These are phyloP conservation scores for Diutina sp. DNA, from an alignment of 1,139 yeast genomes.

Conservation along the genomic window DNA sequence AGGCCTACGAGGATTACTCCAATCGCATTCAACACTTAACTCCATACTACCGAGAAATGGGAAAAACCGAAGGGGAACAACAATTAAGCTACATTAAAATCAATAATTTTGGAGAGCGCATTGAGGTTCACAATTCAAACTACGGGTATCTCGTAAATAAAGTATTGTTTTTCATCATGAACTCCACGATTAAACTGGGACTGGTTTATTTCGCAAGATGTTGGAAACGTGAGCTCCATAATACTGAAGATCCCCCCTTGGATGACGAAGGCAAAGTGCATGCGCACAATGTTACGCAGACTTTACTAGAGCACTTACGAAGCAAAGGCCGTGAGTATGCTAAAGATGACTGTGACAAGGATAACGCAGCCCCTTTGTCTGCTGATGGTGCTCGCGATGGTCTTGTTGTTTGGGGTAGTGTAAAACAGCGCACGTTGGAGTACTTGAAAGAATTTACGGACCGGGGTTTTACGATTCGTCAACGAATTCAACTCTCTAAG, in stretches of 20 bases:
- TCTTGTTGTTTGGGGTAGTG: slow-evolving; percentile 84
- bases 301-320: slow-evolving; percentile 24
- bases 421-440: slow-evolving; percentile 71
- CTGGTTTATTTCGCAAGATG: slow-evolving; percentile 82
- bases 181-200: slow-evolving; percentile 72
- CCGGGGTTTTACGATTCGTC: slow-evolving; percentile 42
- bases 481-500: slow-evolving; percentile 76
- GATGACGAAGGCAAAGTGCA: slow-evolving; percentile 45
- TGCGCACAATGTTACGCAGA: slow-evolving; percentile 30
- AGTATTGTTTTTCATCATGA: slow-evolving; percentile 82
- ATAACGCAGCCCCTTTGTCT: slow-evolving; percentile 22
- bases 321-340: slow-evolving; percentile 16
- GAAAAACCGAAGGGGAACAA: slow-evolving; percentile 29
- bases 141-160: slow-evolving; percentile 83
- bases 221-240: slow-evolving; percentile 47
- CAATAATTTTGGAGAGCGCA: slow-evolving; percentile 81
- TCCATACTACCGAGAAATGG: slow-evolving; percentile 41
- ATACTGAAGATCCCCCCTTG: slow-evolving; percentile 50
- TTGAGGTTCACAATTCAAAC: slow-evolving; percentile 69
- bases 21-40: slow-evolving; percentile 38
- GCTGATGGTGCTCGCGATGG: slow-evolving; percentile 35
- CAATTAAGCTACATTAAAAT: slow-evolving; percentile 65
- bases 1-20: slow-evolving; percentile 50
- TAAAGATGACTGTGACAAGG: too few species aligned
- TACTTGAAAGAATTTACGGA: slow-evolving; percentile 59